phyloP scores from a whole-genome alignment of 352 stramenopile genomes.

The Stephanocyclus meneghinianus region DNA sequence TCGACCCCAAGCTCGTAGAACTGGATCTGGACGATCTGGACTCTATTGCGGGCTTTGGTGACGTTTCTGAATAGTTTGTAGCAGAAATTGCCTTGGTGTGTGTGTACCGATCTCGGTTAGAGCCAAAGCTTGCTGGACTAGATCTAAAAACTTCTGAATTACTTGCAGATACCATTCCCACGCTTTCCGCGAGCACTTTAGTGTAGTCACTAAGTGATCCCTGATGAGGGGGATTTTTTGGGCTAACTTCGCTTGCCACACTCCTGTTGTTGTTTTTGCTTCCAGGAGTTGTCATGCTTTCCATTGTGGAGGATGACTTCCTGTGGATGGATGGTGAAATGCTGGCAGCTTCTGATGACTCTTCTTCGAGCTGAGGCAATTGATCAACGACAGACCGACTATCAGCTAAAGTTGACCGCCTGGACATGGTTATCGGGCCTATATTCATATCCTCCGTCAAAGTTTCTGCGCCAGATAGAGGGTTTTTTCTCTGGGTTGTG shows the following conservation, averaged over 20 bases:
- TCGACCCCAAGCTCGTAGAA: not conserved
- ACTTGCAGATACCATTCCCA: no score
- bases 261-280: no score
- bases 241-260: no score
- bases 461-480: not conserved
- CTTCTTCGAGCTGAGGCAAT: slow-evolving; percentile 2
- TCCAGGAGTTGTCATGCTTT: no score
- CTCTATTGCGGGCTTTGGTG: not conserved
- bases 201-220: no score
- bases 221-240: no score
- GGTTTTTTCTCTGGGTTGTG: not conserved
- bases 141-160: not conserved
- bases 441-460: not conserved
- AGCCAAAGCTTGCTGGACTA: not conserved
- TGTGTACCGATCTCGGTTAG: not conserved
- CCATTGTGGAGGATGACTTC: no score
- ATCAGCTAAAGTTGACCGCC: slow-evolving; percentile 4
- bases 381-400: not conserved
- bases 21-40: slow-evolving; percentile 6
- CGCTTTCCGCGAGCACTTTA: no score
- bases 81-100: not conserved
- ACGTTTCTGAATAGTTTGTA: not conserved
- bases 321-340: not conserved
- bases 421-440: not conserved
- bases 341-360: not conserved